Evolutionary conservation across 1,284 basidiomycete genomes (phyloP), one percentile per base, ranked within the genome.

Genomic region (Pascua sp.): DNA sequence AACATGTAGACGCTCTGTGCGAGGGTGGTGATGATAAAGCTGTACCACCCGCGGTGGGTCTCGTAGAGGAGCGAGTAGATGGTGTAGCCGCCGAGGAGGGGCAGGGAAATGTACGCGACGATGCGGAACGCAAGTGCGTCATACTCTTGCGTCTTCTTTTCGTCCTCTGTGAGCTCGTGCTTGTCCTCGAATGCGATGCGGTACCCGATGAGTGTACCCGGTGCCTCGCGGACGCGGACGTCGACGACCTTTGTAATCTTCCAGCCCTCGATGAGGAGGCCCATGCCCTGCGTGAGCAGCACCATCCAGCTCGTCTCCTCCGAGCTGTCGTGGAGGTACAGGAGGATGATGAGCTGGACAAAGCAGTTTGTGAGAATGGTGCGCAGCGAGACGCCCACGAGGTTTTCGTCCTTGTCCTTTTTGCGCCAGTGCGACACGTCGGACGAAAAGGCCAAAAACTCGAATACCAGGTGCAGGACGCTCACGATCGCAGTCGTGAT

Each of bases 261-360:
- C 95, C 94, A 98, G 1, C 91, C 91, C 77, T 98, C 95, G 60
- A 98, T 89, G 37, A 91, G 60, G 37, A 95, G 84, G 38, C 94
- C 93, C 24, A 87, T 86, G 13, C 88, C 90, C 63, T 91, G 92
- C 5, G 87, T 86, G 73, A 91, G 84, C 18, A 97, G 82, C 71
- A 96, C 94, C 90, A 96, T 96, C 86, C 90, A 95, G 67, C 75
- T 90, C 24, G 95, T 98, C 72, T 97, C 89, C 60, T 92, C 87
- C 67, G 89, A 91, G 73, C 92, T 93, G 79, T 98, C 95, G 67
- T 96, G 85, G 64, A 98, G 86, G 78, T 97, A 97, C 24, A 98
- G 82, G 44, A 96, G 81, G 67, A 96, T 88, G 67, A 97, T 82
- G 43, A 89, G 75, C 65, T 95, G 92, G 8, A 94, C 89, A 70